Base-by-base conservation (phyloP, 371 early-diverging fungal species). In the Actinomucor elegans region DNA sequence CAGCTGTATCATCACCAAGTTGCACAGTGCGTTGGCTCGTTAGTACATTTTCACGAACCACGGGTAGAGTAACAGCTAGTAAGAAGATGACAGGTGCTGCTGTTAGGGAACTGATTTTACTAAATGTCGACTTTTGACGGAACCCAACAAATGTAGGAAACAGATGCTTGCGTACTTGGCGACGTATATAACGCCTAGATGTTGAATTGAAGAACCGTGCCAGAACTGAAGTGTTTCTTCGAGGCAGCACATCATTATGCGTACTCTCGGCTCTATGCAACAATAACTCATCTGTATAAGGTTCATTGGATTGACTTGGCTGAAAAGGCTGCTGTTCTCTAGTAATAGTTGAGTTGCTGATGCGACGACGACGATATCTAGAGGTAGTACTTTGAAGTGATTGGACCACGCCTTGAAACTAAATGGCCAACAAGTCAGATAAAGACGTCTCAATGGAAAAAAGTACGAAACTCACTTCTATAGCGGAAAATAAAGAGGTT, bases 111-210 rank as follows among this genome's bases (percentile, higher is more conserved):
- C 71, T 77, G 6, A 79, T 60, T 61, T 81, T 81, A 52, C 75
- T 72, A 52, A 72, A 74, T 0, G 64, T n/a, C 7, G 81, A 69
- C 28, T 85, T 84, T 11, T 80, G 40, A 5, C 61, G 27, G 66
- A 82, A 81, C 35, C 76, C 73, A 8, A 58, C 32, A 6, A 85
- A 52, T 0, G 79, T 75, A 5, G 87, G 87, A 44, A 87, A 85
- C n/a, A 85, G 59, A 29, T 64, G 57, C 7, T 28, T 54, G 2
- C 11, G 14, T 3, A 62, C 21, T 21, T 71, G 56, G 5, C 48
- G 49, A 8, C 23, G 26, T 14, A 50, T 41, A 4, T 52, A 44
- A 11, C 36, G 36, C 8, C 17, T 36, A 15, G 31, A 55, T 29
- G 31, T 35, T 12, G 55, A 34, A 40, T 42, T 37, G 28, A 55